These are phyloP conservation scores for Diaporthe destruens DNA, from an alignment of 2,329 filamentous ascomycete genomes.

Conservation along the genomic window DNA sequence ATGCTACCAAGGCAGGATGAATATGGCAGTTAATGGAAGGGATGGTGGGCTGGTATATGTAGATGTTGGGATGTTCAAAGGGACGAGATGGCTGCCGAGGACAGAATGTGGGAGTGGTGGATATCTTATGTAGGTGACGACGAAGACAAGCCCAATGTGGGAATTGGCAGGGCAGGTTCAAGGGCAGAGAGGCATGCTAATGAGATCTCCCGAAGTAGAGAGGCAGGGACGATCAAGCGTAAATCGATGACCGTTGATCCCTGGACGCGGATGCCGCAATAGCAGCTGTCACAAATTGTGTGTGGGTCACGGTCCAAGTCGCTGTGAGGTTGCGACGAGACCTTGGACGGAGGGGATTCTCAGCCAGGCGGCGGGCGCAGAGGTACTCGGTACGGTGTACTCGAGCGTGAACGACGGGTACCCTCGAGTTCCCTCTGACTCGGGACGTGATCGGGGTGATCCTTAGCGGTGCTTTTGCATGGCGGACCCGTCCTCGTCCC, in stretches of 20 bases:
- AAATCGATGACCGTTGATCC: constrained; percentile 63
- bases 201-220: constrained; percentile 48
- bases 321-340: constrained; percentile 50
- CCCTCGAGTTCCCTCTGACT: constrained; percentile 48
- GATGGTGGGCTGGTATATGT: constrained; percentile 43
- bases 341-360: constrained; percentile 54
- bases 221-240: constrained; percentile 63
- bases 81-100: constrained; percentile 40
- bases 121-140: constrained; percentile 57
- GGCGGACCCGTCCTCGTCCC: constrained; percentile 41
- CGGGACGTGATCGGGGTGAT: constrained; percentile 54
- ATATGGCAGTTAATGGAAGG: constrained; percentile 1
- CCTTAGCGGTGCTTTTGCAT: constrained; percentile 48
- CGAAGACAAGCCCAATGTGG: constrained; percentile 42
- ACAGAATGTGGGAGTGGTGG: constrained; percentile 52
- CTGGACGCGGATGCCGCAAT: constrained; percentile 55
- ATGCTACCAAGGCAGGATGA: constrained; percentile 27
- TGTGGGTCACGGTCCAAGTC: constrained; percentile 57
- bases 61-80: constrained; percentile 46
- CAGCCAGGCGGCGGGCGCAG: constrained; percentile 48
- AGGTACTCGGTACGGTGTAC: constrained; percentile 38
- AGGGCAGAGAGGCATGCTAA: constrained; percentile 48
- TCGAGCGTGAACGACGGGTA: constrained; percentile 48
- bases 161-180: constrained; percentile 36
- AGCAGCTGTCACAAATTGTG: constrained; percentile 68